Conservation (phyloP, 2,329 filamentous ascomycete genomes). For the Phialocephala subalpina region DNA sequence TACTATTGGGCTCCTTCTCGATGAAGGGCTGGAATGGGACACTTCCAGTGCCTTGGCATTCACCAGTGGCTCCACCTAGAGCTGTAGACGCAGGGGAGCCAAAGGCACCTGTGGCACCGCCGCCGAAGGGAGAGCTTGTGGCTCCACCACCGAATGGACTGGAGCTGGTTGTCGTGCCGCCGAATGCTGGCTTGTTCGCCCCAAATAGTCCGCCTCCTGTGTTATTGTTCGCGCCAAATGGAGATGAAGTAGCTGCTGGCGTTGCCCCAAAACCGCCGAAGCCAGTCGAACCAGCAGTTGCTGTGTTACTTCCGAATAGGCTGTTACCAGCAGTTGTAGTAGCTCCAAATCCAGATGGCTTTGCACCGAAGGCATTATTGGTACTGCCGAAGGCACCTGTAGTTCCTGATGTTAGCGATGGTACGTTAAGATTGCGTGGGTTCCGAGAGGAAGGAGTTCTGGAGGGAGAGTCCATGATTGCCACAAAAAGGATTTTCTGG, state of each 20-base stretch:
- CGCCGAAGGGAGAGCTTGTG: conserved; percentile 48
- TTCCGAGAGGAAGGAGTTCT: not conserved
- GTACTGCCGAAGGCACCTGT: conserved; percentile 54
- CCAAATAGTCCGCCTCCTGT: conserved; percentile 42
- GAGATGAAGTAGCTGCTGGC: conserved; percentile 41
- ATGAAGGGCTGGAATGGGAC: conserved; percentile 73
- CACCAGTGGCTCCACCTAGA: conserved; percentile 57
- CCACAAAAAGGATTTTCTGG: not conserved
- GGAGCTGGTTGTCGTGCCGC: conserved; percentile 42
- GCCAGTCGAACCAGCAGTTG: conserved; percentile 43
- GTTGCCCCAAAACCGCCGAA: conserved; percentile 55
- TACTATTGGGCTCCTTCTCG: conserved; percentile 75
- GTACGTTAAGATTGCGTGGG: not conserved
- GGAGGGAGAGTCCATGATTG: not conserved
- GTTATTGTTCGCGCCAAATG: conserved; percentile 37
- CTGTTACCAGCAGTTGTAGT: conserved; percentile 52
- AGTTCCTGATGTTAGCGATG: conserved; percentile 32
- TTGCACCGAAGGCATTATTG: conserved; percentile 44
- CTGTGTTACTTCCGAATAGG: conserved; percentile 57
- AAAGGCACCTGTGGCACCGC: conserved; percentile 49
- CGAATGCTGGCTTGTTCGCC: conserved; percentile 41
- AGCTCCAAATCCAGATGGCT: conserved; percentile 56
- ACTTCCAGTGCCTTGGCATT: conserved; percentile 73
- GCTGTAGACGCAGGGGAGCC: conserved; percentile 53
- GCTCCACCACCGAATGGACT: conserved; percentile 40